These are phyloP conservation scores for Entonaema liquescens DNA, from an alignment of 495 filamentous ascomycete genomes.

Conservation along the genomic window DNA sequence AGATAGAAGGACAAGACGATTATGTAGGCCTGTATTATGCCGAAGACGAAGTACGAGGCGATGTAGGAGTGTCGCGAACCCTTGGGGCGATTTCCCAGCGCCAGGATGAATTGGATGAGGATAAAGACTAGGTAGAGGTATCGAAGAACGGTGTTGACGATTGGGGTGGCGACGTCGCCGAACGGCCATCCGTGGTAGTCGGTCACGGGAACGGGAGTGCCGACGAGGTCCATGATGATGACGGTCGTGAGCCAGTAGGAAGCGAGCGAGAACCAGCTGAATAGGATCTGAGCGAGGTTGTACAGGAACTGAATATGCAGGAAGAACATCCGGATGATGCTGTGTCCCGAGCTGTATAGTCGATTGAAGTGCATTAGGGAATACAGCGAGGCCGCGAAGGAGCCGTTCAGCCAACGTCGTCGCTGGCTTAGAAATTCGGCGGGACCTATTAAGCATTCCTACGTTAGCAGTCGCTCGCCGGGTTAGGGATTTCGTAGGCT, in stretches of 20 bases:
- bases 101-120: conserved; percentile 93
- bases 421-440: conserved; percentile 97
- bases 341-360: conserved; percentile 98
- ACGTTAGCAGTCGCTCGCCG: conserved; percentile 42
- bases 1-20: neutral
- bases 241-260: conserved; percentile 95
- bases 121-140: conserved; percentile 92
- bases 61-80: conserved; percentile 92
- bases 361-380: conserved; percentile 98
- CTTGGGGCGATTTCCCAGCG: conserved; percentile 95
- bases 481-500: no score
- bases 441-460: conserved; percentile 63
- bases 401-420: conserved; percentile 98
- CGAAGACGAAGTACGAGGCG: conserved; percentile 85
- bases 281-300: conserved; percentile 86
- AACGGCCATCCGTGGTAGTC: neutral
- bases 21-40: conserved; percentile 23
- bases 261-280: conserved; percentile 95
- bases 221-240: conserved; percentile 72
- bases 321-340: conserved; percentile 97
- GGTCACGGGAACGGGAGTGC: neutral
- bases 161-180: conserved; percentile 63
- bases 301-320: conserved; percentile 96
- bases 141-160: conserved; percentile 90
- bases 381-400: conserved; percentile 96